Base-by-base conservation (phyloP, 768 basidiomycete genomes). In the Russula dissimulans region DNA sequence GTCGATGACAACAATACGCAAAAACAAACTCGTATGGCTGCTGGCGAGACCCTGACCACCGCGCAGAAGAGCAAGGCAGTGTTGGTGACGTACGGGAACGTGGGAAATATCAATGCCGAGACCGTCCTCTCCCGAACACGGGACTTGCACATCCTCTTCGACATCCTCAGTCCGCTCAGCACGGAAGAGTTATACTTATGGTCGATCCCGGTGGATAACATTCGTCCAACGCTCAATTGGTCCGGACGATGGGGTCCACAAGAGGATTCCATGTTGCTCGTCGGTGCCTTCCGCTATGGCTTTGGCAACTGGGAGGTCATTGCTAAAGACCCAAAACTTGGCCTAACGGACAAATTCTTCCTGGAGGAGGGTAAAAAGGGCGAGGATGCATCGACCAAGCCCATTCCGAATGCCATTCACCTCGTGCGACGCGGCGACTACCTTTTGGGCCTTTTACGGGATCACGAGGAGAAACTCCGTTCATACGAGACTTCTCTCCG, bases 241-340 rank as follows among this genome's bases (percentile, higher is more conserved):
- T 92, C 91, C 42, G 93, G 95, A 59, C 86, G 91, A 48, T 99
- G 97, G 97, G 86, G 84, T 17, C 83, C 87, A 36, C 82, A 85
- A 62, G 94, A 98, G 66, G 97, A 99, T 71, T 86, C 95, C 4
- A 91, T 94, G 84, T 79, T 99, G 17, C 81, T 99, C 41, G 87
- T 97, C 49, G 97, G 97, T 39, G 92, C 97, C 10, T 97, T 81
- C 77, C 68, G 87, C 18, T 88, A 98, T 67, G 97, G 97, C 18
- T 95, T 98, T 70, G 95, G 95, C 14, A 91, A 89, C 69, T 99
- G 97, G 97, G 97, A 98, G 69, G 81, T 82, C 29, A 98, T 98
- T 79, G 82, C 84, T 57, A 91, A 94, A 74, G 97, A 99, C 70
- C 72, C 82, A 12, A 82, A 82, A 61, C 84, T 99, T 12, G 84